Percentiles rank a stretch among this genome's conserved stretches.
These are phyloP conservation scores for Jackrogersella multiformis DNA, from an alignment of 495 filamentous ascomycete genomes.

Conservation along the genomic window DNA sequence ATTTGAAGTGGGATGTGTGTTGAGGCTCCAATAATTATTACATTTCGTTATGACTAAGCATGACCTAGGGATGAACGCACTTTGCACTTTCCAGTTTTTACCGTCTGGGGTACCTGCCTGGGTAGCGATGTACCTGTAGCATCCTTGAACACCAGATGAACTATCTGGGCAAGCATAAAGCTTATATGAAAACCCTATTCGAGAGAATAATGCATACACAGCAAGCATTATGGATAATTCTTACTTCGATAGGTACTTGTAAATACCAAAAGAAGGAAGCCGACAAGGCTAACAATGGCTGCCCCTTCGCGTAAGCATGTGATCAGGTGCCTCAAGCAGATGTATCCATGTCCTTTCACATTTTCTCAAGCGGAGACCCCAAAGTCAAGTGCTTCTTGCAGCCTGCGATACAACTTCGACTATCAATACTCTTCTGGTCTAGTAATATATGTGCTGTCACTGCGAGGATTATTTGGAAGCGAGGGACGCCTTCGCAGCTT, in stretches of 20 bases:
- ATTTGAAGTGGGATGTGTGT: conserved; percentile 20
- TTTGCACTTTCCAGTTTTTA: background rate
- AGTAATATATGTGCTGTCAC: conserved; percentile 24
- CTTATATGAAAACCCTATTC: background rate
- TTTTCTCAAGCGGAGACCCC: conserved; percentile 6
- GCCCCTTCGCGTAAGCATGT: conserved; percentile 34
- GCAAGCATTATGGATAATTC: too few species aligned
- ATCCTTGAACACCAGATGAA: background rate
- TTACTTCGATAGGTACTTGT: background rate
- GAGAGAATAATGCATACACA: background rate
- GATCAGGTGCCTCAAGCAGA: conserved; percentile 31
- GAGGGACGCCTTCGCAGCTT: background rate
- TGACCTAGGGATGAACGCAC: background rate
- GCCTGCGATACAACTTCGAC: conserved; percentile 38
- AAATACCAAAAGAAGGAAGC: conserved; percentile 3
- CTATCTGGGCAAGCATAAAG: background rate
- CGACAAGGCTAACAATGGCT: conserved; percentile 1
- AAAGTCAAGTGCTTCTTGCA: conserved; percentile 42
- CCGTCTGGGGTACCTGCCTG: background rate
- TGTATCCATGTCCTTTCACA: background rate
- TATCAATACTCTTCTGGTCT: conserved; percentile 29
- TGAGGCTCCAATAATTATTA: conserved; percentile 36
- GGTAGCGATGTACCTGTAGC: background rate
- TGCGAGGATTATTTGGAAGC: conserved; percentile 3
- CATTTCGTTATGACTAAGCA: conserved; percentile 29